phyloP scores from a whole-genome alignment of 352 stramenopile species.

The Discostella stelligera region DNA sequence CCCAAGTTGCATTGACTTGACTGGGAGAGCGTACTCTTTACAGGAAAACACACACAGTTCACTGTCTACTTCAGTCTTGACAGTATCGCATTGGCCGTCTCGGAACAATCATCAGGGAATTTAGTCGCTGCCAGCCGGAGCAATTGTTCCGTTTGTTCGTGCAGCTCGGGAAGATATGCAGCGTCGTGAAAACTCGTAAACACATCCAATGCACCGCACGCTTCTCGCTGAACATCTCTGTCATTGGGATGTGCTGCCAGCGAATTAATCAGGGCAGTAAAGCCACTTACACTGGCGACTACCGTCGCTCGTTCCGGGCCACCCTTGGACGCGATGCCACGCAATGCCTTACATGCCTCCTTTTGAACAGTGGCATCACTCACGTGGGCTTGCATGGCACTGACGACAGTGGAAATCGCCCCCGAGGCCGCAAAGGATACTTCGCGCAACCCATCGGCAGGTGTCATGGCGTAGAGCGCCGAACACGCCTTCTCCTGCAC shows the following conservation, averaged over 20 bases:
- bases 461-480: conserved; percentile 53
- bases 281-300: conserved; percentile 68
- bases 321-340: conserved; percentile 59
- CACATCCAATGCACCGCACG: conserved; percentile 53
- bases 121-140: conserved; percentile 56
- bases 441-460: conserved; percentile 61
- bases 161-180: conserved; percentile 65
- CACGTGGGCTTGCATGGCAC: conserved; percentile 79
- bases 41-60: neutral
- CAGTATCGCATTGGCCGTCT: conserved; percentile 33
- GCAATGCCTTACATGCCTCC: conserved; percentile 66
- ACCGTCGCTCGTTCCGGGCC: conserved; percentile 68
- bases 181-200: conserved; percentile 55
- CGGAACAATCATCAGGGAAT: conserved; percentile 61
- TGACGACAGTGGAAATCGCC: conserved; percentile 68
- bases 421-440: conserved; percentile 74
- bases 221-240: conserved; percentile 58
- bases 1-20: too few relatives aligned
- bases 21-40: neutral
- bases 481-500: conserved; percentile 77
- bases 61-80: neutral
- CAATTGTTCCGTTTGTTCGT: conserved; percentile 63
- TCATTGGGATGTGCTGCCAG: conserved; percentile 61
- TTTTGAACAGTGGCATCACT: conserved; percentile 69
- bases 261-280: conserved; percentile 75